A percentile compares a stretch with the other conserved stretches of the same genome.
Evolutionary conservation across 306 rosid genomes (phyloP).

Genomic region (Rosa rugosa): DNA sequence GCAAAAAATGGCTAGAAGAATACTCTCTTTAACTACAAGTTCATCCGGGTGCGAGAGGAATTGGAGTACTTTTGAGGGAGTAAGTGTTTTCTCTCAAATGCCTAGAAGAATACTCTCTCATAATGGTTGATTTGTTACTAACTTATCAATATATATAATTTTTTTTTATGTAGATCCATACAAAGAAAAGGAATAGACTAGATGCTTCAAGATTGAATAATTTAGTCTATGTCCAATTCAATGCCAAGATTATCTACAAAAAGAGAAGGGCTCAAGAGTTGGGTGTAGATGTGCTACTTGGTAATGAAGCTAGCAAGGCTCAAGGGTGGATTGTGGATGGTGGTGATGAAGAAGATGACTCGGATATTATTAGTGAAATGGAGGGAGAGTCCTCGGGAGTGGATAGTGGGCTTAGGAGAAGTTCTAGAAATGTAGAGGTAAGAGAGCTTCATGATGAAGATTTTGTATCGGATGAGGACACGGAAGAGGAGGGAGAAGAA

Average conservation of each 20-base stretch:
- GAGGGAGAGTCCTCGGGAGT: not conserved
- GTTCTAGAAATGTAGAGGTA: not conserved
- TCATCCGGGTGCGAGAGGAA: slow-evolving; percentile 9
- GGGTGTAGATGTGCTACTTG: not conserved
- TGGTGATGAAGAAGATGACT: not conserved
- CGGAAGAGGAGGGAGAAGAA: not conserved
- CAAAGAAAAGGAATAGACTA: slow-evolving; percentile 4
- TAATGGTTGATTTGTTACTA: no score
- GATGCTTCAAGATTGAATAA: not conserved
- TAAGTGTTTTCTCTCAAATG: not conserved
- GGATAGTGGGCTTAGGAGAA: not conserved
- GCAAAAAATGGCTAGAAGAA: not conserved
- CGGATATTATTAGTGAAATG: not conserved
- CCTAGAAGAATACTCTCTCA: no score
- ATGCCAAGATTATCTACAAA: not conserved
- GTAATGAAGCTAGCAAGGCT: not conserved
- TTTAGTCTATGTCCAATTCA: not conserved
- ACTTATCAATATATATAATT: no score
- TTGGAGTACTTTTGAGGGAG: slow-evolving; percentile 5
- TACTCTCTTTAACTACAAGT: not conserved
- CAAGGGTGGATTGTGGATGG: slow-evolving; percentile 1
- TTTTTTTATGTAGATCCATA: not conserved
- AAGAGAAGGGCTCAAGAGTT: not conserved
- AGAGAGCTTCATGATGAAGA: not conserved
- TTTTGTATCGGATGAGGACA: not conserved